These are phyloP conservation scores for Corylus heterophylla DNA, from an alignment of 306 rosid genomes.

Conservation along the genomic window DNA sequence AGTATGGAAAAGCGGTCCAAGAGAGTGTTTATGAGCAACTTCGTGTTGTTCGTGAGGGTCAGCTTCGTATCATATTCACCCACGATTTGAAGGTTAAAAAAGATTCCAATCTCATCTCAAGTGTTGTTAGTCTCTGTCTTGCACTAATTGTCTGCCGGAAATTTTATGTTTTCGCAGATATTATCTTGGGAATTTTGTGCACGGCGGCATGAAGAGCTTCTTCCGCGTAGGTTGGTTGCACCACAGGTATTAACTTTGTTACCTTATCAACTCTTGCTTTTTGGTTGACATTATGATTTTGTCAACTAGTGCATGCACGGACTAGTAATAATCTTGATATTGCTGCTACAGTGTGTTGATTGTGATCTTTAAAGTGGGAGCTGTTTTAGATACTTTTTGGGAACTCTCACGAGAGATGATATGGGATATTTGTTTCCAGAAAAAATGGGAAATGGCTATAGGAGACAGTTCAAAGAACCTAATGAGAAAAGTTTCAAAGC, in stretches of 20 bases:
- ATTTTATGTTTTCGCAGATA: slow-evolving; percentile 47
- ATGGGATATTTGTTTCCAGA: background rate
- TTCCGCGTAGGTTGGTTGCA: slow-evolving; percentile 89
- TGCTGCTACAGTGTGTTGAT: background rate
- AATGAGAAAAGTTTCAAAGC: background rate
- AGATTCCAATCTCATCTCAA: background rate
- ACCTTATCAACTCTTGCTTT: slow-evolving; percentile 1
- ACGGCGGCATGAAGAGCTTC: slow-evolving; percentile 93
- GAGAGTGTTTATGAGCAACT: slow-evolving; percentile 96
- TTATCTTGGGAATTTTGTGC: slow-evolving; percentile 97
- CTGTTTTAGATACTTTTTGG: background rate
- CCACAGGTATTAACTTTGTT: slow-evolving; percentile 75
- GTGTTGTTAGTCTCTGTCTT: slow-evolving; percentile 13
- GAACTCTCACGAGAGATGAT: background rate
- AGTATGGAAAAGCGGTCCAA: slow-evolving; percentile 89
- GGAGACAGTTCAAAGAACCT: background rate
- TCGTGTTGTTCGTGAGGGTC: slow-evolving; percentile 98
- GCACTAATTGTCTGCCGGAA: slow-evolving; percentile 5
- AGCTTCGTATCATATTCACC: slow-evolving; percentile 80
- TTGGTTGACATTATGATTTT: background rate
- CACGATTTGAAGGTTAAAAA: slow-evolving; percentile 79
- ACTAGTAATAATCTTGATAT: background rate
- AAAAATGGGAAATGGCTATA: background rate
- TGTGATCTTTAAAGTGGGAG: background rate
- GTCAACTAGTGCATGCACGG: background rate